phyloP scores from a whole-genome alignment of 176 grass and related monocot genomes.

The Carex pumila region DNA sequence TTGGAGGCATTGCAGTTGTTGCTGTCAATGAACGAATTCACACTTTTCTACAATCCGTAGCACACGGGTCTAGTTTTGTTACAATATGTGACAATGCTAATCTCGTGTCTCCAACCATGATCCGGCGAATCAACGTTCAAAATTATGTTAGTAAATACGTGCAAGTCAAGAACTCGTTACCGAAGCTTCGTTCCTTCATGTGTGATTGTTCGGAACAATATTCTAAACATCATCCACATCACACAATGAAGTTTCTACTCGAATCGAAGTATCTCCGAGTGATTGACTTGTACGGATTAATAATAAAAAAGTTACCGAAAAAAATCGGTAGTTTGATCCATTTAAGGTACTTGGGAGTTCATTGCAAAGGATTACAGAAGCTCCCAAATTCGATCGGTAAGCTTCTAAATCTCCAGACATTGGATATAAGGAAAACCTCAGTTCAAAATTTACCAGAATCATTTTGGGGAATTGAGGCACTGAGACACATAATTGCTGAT shows the following conservation, averaged over 20 bases:
- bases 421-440: background rate
- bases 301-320: background rate
- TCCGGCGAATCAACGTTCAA: slow-evolving; percentile 27
- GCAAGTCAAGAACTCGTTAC: background rate
- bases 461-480: background rate
- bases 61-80: slow-evolving; percentile 32
- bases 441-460: background rate
- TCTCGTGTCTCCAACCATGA: slow-evolving; percentile 11
- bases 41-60: slow-evolving; percentile 23
- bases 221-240: background rate
- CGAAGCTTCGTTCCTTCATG: slow-evolving; percentile 35
- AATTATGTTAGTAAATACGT: slow-evolving; percentile 35
- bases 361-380: background rate
- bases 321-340: background rate
- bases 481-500: background rate
- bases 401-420: slow-evolving; percentile 1
- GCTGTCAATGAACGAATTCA: slow-evolving; percentile 30
- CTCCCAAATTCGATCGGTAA: background rate
- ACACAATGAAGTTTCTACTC: background rate
- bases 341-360: background rate
- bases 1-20: background rate
- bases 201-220: slow-evolving; percentile 10
- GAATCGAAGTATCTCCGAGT: background rate
- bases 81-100: slow-evolving; percentile 24
- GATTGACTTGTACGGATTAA: background rate